Base-by-base conservation (phyloP, 2,329 filamentous ascomycete species). In the Neospermospora avenae region DNA sequence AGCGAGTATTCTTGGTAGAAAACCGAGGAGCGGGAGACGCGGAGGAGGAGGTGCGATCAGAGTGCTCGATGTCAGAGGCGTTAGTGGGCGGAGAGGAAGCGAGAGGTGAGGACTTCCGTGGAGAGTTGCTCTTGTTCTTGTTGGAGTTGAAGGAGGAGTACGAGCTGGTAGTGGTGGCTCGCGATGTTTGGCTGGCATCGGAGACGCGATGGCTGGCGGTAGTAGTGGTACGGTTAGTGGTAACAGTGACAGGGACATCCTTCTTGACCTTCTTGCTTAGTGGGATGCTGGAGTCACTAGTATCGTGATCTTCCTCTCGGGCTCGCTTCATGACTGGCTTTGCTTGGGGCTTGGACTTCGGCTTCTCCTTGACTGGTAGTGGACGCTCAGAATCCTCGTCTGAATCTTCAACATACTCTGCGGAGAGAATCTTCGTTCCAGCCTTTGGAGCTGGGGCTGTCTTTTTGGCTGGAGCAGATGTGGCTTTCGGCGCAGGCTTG, bases 61-160 rank as follows among this genome's bases (percentile, higher is more conserved):
- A 73, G 46, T 75, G 71, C 31, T 85, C 84, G 39, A 86, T 73
- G 59, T 87, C 84, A 1, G 84, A 86, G 0, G 84, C 85, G 63
- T 87, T 87, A 7, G 84, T 86, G 0, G 84, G 84, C 13, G 84
- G 84, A 6, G 84, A 87, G 1, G 84, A 84, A n/a, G 84, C 84
- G 18, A 87, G 75, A 3, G 84, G 85, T 10, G 85, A 87, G 2
- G 85, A 87, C 70, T 87, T 87, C 54, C 77, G 77, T 0, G 83
- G 84, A 6, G 83, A 85, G 0, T 80, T 85, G 63, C 79, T 77
- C 70, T 78, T 81, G 49, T 60, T 68, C 63, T 69, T 70, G 52
- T 24, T 63, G 7, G 65, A 66, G n/a, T 55, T 55, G 59, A 75
- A 72, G 0, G 78, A 78, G 31, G 74, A 68, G 39, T 55, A 53